Evolutionary conservation across 805 yeast species (phyloP).

Genomic region (Ogataea zsoltii): DNA sequence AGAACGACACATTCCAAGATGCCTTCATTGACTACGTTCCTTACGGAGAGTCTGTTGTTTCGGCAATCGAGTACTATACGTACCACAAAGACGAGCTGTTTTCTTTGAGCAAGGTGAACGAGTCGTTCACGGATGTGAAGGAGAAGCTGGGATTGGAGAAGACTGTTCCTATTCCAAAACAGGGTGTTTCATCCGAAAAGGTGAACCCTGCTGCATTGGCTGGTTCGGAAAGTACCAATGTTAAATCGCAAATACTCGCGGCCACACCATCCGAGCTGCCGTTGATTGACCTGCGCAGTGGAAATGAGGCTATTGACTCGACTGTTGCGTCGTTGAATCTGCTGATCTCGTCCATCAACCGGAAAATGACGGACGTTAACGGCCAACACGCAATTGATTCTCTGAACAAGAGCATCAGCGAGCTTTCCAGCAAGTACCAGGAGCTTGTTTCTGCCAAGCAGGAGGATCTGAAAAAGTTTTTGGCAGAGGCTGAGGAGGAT

Average conservation of each 20-base stretch:
- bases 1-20: conserved; percentile 61
- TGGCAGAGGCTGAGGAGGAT: conserved; percentile 33
- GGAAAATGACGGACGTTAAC: conserved; percentile 21
- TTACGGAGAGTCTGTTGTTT: conserved; percentile 55
- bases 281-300: conserved; percentile 31
- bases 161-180: conserved; percentile 40
- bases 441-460: conserved; percentile 21
- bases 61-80: conserved; percentile 43
- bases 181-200: conserved; percentile 38
- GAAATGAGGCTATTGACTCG: conserved; percentile 36
- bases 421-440: conserved; percentile 25
- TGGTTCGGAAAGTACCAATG: conserved; percentile 1
- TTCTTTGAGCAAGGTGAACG: conserved; percentile 22
- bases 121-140: conserved; percentile 36
- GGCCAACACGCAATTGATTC: conserved; percentile 24
- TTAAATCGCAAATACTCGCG: background rate
- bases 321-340: conserved; percentile 38
- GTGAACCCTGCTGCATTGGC: conserved; percentile 25
- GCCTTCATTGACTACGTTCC: conserved; percentile 65
- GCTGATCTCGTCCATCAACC: conserved; percentile 33
- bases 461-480: conserved; percentile 22
- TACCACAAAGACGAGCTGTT: conserved; percentile 27
- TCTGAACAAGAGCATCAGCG: conserved; percentile 23
- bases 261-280: conserved; percentile 27
- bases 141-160: conserved; percentile 42